Percentiles rank a stretch among this genome's conserved stretches.
These are phyloP conservation scores for Nicotiana otophora DNA, from an alignment of 257 asterid species.

Conservation along the genomic window DNA sequence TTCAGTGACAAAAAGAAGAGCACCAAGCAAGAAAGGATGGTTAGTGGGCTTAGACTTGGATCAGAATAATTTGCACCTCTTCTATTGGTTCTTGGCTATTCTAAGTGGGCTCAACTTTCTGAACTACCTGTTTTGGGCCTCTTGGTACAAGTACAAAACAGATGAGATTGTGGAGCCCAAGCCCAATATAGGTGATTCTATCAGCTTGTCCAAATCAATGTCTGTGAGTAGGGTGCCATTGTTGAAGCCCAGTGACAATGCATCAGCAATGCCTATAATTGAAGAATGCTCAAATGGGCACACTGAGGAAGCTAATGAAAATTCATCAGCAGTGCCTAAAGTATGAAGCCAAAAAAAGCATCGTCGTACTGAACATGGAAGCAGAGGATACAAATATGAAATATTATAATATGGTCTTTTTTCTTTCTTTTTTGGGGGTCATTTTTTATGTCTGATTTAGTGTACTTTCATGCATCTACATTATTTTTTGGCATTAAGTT, in stretches of 20 bases:
- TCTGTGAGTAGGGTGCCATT: conserved; percentile 5
- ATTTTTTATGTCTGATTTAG: not conserved
- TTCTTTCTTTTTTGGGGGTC: too few species aligned
- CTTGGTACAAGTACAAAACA: conserved; percentile 58
- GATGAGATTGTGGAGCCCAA: conserved; percentile 14
- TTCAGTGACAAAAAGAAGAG: conserved; percentile 29
- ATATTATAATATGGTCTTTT: too few species aligned
- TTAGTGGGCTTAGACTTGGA: conserved; percentile 53
- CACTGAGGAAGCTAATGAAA: not conserved
- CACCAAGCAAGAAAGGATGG: conserved; percentile 60
- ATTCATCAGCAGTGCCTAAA: not conserved
- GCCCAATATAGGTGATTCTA: conserved; percentile 9
- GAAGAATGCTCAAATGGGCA: not conserved
- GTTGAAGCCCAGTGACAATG: conserved; percentile 2
- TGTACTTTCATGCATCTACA: not conserved
- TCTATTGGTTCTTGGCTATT: conserved; percentile 76
- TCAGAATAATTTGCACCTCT: conserved; percentile 41
- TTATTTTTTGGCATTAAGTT: not conserved
- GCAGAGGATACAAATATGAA: not conserved
- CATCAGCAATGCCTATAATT: not conserved
- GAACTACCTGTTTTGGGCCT: conserved; percentile 65
- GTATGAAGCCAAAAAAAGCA: not conserved
- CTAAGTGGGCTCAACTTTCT: conserved; percentile 58
- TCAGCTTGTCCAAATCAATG: conserved; percentile 3
- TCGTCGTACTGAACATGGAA: not conserved